These are phyloP conservation scores for Cytospora piceicola DNA, from an alignment of 2,329 filamentous ascomycete species.

Conservation along the genomic window DNA sequence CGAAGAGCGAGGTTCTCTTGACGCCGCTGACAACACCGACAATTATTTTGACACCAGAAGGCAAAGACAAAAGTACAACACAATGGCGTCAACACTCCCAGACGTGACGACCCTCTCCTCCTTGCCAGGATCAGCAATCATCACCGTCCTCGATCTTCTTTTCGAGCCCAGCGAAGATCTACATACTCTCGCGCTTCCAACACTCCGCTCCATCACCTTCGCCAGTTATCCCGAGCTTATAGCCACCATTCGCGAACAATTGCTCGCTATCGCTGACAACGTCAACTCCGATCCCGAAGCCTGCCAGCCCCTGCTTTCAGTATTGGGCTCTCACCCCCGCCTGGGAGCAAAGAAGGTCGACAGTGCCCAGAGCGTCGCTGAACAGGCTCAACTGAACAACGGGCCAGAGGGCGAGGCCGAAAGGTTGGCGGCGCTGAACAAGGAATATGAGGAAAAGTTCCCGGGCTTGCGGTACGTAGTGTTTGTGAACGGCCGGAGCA, in stretches of 20 bases:
- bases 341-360: slow-evolving; percentile 81
- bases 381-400: slow-evolving; percentile 76
- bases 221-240: slow-evolving; percentile 72
- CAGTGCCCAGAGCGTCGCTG: slow-evolving; percentile 78
- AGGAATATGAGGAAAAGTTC: slow-evolving; percentile 78
- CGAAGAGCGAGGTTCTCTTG: too few relatives aligned
- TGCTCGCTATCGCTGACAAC: slow-evolving; percentile 58
- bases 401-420: slow-evolving; percentile 60
- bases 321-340: slow-evolving; percentile 81
- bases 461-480: slow-evolving; percentile 87
- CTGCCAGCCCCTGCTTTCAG: slow-evolving; percentile 65
- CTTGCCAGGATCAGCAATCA: slow-evolving; percentile 59
- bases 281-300: slow-evolving; percentile 53
- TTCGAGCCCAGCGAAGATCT: slow-evolving; percentile 83
- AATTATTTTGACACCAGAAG: too few relatives aligned
- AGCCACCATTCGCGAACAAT: slow-evolving; percentile 63
- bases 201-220: slow-evolving; percentile 62
- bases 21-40: not conserved
- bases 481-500: slow-evolving; percentile 82
- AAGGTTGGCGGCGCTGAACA: slow-evolving; percentile 67
- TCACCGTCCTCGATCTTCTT: slow-evolving; percentile 70
- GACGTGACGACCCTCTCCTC: slow-evolving; percentile 58
- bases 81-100: slow-evolving; percentile 52
- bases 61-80: not conserved
- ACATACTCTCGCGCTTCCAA: slow-evolving; percentile 70